phyloP scores from a whole-genome alignment of 768 basidiomycete species.

The Candolleomyces aberdarensis region DNA sequence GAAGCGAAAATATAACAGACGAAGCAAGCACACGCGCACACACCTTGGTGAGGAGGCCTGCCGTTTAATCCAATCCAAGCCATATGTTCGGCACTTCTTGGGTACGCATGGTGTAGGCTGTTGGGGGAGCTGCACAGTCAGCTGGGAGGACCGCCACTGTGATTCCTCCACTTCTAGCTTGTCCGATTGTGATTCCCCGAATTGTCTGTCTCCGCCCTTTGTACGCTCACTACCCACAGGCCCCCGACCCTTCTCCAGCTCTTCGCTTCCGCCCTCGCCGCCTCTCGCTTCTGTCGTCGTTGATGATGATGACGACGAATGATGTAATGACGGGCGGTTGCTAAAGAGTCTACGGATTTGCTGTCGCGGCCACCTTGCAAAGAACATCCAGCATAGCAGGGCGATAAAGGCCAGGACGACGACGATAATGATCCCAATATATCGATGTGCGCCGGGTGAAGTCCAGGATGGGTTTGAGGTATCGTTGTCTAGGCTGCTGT shows the following conservation, averaged over 20 bases:
- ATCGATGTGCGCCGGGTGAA: slow-evolving; percentile 15
- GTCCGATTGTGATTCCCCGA: too few relatives aligned
- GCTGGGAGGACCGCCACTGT: too few relatives aligned
- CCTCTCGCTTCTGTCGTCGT: not conserved
- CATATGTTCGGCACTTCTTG: not conserved
- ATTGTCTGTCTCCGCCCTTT: too few relatives aligned
- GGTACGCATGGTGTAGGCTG: not conserved
- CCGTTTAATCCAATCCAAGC: not conserved
- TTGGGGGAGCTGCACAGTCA: not conserved
- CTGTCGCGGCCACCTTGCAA: slow-evolving; percentile 32
- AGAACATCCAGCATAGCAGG: slow-evolving; percentile 33
- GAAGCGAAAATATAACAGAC: too few relatives aligned
- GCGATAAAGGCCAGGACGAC: slow-evolving; percentile 30
- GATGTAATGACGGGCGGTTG: too few relatives aligned
- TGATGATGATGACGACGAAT: not conserved
- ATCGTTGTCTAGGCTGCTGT: too few relatives aligned
- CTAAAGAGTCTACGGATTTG: slow-evolving; percentile 10
- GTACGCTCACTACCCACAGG: too few relatives aligned
- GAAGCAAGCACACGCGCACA: not conserved
- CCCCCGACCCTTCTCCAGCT: not conserved
- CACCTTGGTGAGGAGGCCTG: not conserved
- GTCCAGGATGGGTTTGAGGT: too few relatives aligned
- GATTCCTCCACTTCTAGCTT: too few relatives aligned
- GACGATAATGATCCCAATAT: slow-evolving; percentile 45
- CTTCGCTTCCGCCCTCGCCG: not conserved